Evolutionary conservation across 805 yeast species (phyloP).

Genomic region (Saitoella complicata): DNA sequence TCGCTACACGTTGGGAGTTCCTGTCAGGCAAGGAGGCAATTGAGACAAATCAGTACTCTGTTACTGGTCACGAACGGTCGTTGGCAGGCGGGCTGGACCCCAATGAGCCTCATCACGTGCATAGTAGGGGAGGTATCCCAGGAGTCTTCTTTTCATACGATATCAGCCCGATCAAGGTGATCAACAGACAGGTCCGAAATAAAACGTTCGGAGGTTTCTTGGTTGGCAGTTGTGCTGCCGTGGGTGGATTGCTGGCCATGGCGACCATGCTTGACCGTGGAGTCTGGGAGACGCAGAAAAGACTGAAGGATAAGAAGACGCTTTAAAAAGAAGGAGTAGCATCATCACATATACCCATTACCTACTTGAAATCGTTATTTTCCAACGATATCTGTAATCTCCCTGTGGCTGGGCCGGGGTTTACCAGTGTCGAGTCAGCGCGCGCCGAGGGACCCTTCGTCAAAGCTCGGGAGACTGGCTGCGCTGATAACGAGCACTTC

Average conservation of each 20-base stretch:
- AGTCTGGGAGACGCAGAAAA: slow-evolving; percentile 76
- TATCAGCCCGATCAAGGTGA: slow-evolving; percentile 81
- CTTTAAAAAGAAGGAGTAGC: no score
- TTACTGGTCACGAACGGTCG: slow-evolving; percentile 77
- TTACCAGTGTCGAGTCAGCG: no score
- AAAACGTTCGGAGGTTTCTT: slow-evolving; percentile 73
- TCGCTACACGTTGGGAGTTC: slow-evolving; percentile 71
- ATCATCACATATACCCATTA: no score
- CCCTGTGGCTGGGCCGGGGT: no score
- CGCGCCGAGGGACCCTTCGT: no score
- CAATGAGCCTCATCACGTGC: slow-evolving; percentile 69
- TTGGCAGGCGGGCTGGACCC: slow-evolving; percentile 72
- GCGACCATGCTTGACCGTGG: slow-evolving; percentile 80
- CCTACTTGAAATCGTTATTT: no score
- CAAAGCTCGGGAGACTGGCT: no score
- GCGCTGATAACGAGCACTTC: no score
- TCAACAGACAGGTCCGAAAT: slow-evolving; percentile 55
- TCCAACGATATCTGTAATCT: no score
- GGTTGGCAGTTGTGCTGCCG: slow-evolving; percentile 67
- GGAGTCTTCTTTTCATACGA: slow-evolving; percentile 80
- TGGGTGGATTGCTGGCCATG: slow-evolving; percentile 87
- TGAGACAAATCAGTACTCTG: slow-evolving; percentile 83
- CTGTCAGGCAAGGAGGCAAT: slow-evolving; percentile 31
- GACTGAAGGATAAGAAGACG: slow-evolving; percentile 37
- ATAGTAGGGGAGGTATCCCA: slow-evolving; percentile 72